Conservation (phyloP, 2,329 filamentous ascomycete genomes). For the Penicillium sp. region DNA sequence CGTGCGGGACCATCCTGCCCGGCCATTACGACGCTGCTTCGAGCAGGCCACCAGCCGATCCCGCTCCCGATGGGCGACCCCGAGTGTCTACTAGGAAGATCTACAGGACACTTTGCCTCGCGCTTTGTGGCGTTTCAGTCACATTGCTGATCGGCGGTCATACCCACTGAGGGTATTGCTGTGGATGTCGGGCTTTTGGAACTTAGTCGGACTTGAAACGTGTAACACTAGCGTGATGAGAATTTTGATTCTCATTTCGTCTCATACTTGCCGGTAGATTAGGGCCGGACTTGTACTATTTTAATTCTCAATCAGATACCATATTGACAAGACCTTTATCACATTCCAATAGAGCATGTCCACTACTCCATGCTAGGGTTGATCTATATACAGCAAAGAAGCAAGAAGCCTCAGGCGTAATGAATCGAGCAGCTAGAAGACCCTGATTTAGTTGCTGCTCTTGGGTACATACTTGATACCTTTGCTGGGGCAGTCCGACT, state of each 20-base stretch:
- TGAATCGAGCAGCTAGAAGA: not conserved
- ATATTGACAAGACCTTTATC: not conserved
- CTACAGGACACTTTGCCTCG: not conserved
- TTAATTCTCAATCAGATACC: not conserved
- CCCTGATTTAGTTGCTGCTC: conserved; percentile 17
- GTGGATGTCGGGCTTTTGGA: not conserved
- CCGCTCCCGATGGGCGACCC: not conserved
- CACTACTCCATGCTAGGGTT: not conserved
- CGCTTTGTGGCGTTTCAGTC: not conserved
- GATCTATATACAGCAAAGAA: not conserved
- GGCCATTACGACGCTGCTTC: not conserved
- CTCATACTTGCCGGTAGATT: not conserved
- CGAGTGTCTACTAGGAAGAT: not conserved
- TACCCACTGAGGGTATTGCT: not conserved
- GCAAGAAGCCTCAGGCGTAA: not conserved
- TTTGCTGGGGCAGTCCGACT: conserved; percentile 56
- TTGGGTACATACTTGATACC: conserved; percentile 65
- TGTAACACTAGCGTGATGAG: not conserved
- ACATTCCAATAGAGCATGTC: not conserved
- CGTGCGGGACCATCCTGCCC: not conserved
- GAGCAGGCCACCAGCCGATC: conserved; percentile 8
- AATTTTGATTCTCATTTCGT: not conserved
- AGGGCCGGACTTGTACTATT: not conserved
- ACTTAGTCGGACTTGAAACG: not conserved
- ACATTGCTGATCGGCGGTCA: not conserved